Percentiles rank a stretch among this genome's conserved stretches.
Conservation (phyloP, 2,329 filamentous ascomycete species). For the Venturia oleaginea region DNA sequence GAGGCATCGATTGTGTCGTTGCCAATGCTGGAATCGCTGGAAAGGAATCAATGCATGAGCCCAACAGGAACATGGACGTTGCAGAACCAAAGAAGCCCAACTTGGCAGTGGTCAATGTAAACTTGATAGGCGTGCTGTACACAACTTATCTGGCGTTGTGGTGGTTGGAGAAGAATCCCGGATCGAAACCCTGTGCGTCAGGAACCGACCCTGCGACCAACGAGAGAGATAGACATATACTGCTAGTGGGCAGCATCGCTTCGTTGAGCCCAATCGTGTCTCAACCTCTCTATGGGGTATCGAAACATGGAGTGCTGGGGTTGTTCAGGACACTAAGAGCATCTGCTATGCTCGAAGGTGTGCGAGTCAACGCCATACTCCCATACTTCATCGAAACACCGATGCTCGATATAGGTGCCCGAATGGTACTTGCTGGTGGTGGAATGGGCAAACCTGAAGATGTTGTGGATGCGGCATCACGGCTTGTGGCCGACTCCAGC, state of each 20-base stretch:
- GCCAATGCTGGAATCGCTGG: slow-evolving; percentile 57
- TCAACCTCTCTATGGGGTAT: slow-evolving; percentile 46
- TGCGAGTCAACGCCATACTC: slow-evolving; percentile 57
- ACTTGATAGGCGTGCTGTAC: slow-evolving; percentile 55
- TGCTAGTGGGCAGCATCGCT: slow-evolving; percentile 56
- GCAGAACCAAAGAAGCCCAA: slow-evolving; percentile 39
- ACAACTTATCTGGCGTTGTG: slow-evolving; percentile 56
- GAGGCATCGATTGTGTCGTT: slow-evolving; percentile 53
- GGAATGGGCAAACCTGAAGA: slow-evolving; percentile 46
- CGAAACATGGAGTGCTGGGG: slow-evolving; percentile 59
- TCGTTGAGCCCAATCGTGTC: slow-evolving; percentile 35
- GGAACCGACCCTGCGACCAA: slow-evolving; percentile 19
- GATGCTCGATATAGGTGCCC: slow-evolving; percentile 41
- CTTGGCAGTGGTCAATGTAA: slow-evolving; percentile 50
- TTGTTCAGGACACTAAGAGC: slow-evolving; percentile 51
- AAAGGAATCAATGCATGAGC: slow-evolving; percentile 37
- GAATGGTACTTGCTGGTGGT: slow-evolving; percentile 47
- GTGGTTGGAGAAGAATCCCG: slow-evolving; percentile 45
- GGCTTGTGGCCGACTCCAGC: slow-evolving; percentile 49
- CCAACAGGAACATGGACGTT: slow-evolving; percentile 34
- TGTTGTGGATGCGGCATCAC: slow-evolving; percentile 55
- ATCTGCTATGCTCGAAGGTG: slow-evolving; percentile 38
- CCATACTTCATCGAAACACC: slow-evolving; percentile 60
- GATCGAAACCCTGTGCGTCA: slow-evolving; percentile 24
- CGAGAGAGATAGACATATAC: slow-evolving; percentile 48